Conservation (phyloP, 2,329 filamentous ascomycete species). For the Cercospora sp. region DNA sequence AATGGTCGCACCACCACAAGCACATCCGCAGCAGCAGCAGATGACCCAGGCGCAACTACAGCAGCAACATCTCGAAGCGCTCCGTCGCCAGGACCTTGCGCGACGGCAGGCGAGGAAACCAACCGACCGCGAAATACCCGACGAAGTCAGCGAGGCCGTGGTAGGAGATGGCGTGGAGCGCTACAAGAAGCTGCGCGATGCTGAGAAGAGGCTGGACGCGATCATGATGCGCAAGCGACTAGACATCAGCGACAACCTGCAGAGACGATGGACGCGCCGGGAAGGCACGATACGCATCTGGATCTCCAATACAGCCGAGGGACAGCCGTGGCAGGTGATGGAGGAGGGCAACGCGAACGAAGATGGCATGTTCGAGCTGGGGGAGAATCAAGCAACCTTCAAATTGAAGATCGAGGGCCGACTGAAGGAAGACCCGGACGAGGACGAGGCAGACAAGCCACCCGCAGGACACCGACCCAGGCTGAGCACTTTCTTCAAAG, state of each 20-base stretch:
- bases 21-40: slow-evolving; percentile 40
- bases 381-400: slow-evolving; percentile 76
- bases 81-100: slow-evolving; percentile 54
- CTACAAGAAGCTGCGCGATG: slow-evolving; percentile 80
- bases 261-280: slow-evolving; percentile 53
- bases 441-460: slow-evolving; percentile 52
- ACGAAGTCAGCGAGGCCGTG: slow-evolving; percentile 74
- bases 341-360: slow-evolving; percentile 52
- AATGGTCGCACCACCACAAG: slow-evolving; percentile 40
- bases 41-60: slow-evolving; percentile 54
- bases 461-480: slow-evolving; percentile 54
- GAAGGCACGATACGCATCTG: slow-evolving; percentile 86
- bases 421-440: slow-evolving; percentile 63
- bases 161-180: slow-evolving; percentile 79
- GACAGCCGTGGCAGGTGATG: slow-evolving; percentile 86
- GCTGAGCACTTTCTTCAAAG: slow-evolving; percentile 79
- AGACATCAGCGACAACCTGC: slow-evolving; percentile 81
- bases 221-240: slow-evolving; percentile 92
- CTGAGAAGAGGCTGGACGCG: slow-evolving; percentile 86
- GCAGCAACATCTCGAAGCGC: slow-evolving; percentile 47
- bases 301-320: slow-evolving; percentile 92
- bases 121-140: slow-evolving; percentile 91
- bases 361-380: slow-evolving; percentile 75
- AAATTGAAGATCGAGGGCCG: slow-evolving; percentile 89
- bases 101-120: slow-evolving; percentile 85